A percentile compares a stretch with the other conserved stretches of the same genome.
Evolutionary conservation across 176 grass and related monocot genomes (phyloP).

Genomic region (Cymbopogon citratus): DNA sequence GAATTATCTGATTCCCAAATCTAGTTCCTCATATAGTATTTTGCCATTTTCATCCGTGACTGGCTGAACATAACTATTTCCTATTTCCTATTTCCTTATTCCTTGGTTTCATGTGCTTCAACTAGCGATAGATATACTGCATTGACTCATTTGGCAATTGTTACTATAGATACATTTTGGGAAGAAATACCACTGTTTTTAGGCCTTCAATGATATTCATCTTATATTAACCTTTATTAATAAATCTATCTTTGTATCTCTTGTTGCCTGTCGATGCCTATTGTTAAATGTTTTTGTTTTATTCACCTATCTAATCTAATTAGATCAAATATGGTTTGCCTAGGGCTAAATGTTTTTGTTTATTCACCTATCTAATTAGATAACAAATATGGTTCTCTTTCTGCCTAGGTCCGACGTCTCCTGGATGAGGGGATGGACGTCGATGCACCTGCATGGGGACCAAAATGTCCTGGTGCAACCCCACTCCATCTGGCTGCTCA

Average conservation of each 20-base stretch:
- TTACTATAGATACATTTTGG: not conserved
- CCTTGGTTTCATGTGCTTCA: not conserved
- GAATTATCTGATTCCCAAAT: not conserved
- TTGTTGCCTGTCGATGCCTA: not conserved
- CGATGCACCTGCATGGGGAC: constrained; percentile 68
- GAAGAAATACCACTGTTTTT: not conserved
- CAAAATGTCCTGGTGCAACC: constrained; percentile 73
- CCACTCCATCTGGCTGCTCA: constrained; percentile 91
- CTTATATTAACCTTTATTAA: too few relatives aligned
- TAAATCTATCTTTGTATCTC: not conserved
- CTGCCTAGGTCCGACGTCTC: constrained; percentile 60
- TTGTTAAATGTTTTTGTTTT: not conserved
- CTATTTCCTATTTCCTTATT: not conserved
- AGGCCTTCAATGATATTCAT: too few relatives aligned
- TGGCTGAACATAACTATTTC: not conserved
- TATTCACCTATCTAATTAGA: not conserved
- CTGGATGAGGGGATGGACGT: constrained; percentile 81
- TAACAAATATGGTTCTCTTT: not conserved
- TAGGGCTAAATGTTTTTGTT: not conserved
- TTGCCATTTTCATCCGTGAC: not conserved
- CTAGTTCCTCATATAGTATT: not conserved
- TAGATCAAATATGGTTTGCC: not conserved
- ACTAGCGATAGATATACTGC: not conserved
- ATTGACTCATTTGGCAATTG: not conserved
- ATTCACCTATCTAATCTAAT: not conserved